phyloP scores from a whole-genome alignment of 768 basidiomycete species.

The Suillus subaureus region DNA sequence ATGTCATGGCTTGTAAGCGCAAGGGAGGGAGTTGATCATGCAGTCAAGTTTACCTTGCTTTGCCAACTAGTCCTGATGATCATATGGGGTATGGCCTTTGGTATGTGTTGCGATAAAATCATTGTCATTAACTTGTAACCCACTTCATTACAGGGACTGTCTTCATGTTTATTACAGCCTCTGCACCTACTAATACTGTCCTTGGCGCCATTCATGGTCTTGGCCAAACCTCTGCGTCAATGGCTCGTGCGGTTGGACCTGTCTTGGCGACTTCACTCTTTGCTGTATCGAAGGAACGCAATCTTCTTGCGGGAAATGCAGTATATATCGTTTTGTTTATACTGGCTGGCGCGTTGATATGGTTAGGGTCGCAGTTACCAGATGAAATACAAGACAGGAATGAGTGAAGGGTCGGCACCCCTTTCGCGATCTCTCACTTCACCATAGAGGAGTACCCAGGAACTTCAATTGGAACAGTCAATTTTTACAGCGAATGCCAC shows the following conservation, averaged over 20 bases:
- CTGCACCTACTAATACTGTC: background rate
- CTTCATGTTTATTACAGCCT: background rate
- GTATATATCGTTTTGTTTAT: background rate
- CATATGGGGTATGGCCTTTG: background rate
- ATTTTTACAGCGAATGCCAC: too few relatives aligned
- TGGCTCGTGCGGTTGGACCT: background rate
- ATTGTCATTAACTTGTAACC: background rate
- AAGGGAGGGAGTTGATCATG: too few relatives aligned
- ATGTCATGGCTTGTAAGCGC: too few relatives aligned
- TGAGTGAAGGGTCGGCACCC: background rate
- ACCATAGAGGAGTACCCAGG: too few relatives aligned
- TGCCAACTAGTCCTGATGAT: background rate
- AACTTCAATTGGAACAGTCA: too few relatives aligned
- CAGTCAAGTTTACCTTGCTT: background rate
- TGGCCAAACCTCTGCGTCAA: background rate
- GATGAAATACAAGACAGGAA: background rate
- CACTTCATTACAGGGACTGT: background rate
- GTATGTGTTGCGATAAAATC: background rate
- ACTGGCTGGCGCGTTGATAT: background rate
- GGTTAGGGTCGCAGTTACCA: background rate
- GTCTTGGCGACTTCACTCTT: background rate
- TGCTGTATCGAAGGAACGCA: background rate
- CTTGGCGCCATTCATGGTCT: background rate
- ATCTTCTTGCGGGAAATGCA: background rate
- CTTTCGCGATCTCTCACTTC: too few relatives aligned